These are phyloP conservation scores for Leucaena leucocephala DNA, from an alignment of 306 rosid genomes.

Conservation along the genomic window DNA sequence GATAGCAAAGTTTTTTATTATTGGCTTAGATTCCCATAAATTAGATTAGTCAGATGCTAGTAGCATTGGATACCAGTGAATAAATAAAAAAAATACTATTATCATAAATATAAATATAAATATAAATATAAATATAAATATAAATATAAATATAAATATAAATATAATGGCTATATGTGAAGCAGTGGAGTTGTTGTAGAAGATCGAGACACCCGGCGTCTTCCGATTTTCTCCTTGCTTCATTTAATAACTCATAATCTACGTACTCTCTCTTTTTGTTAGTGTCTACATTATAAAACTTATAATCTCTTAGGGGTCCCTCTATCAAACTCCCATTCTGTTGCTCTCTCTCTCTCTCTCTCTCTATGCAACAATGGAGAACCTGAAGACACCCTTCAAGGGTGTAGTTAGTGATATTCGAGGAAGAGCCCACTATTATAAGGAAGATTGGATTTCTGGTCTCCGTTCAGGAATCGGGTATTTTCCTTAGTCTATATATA, in stretches of 20 bases:
- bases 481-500: not conserved
- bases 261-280: not conserved
- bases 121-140: no score
- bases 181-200: no score
- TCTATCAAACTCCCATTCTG: not conserved
- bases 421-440: constrained; percentile 67
- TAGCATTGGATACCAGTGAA: no score
- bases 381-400: constrained; percentile 57
- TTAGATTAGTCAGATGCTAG: no score
- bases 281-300: not conserved
- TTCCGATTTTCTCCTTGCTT: not conserved
- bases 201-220: not conserved
- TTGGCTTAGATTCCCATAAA: no score
- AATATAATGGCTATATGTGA: no score
- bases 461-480: constrained; percentile 71
- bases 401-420: constrained; percentile 63
- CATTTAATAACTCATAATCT: not conserved
- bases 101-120: no score
- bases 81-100: no score
- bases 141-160: no score
- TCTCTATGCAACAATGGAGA: constrained; percentile 48
- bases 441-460: constrained; percentile 77
- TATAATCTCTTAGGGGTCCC: not conserved
- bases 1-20: no score
- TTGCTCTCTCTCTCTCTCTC: not conserved